Percentiles rank a stretch among this genome's conserved stretches.
Evolutionary conservation across 2,329 filamentous ascomycete species (phyloP).

Genomic region (Pseudogymnoascus sp.): DNA sequence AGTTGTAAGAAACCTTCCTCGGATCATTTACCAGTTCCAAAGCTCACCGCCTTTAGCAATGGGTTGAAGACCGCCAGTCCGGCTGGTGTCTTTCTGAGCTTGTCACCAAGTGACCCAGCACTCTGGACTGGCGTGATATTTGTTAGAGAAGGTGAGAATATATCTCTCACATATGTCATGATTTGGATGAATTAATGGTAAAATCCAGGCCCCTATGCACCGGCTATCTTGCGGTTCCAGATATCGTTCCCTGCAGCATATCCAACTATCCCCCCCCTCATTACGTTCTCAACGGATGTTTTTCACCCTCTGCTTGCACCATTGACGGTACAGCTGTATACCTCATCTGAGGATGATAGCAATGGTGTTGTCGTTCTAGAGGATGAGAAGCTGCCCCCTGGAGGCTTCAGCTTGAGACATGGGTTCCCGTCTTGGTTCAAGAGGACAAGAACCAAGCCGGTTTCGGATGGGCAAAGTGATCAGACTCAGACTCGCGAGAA

Average conservation of each 20-base stretch:
- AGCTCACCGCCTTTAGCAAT: constrained; percentile 43
- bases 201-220: constrained; percentile 70
- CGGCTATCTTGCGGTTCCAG: constrained; percentile 80
- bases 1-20: neutral
- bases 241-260: constrained; percentile 79
- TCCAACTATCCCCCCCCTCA: constrained; percentile 67
- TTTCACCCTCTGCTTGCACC: constrained; percentile 92
- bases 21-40: neutral
- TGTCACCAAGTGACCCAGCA: constrained; percentile 70
- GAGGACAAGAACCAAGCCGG: constrained; percentile 39
- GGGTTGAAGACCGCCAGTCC: constrained; percentile 76
- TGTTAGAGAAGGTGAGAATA: constrained; percentile 64
- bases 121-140: constrained; percentile 91
- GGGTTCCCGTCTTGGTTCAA: constrained; percentile 88
- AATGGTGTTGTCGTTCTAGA: constrained; percentile 78
- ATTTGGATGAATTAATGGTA: constrained; percentile 10
- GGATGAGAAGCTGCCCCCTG: constrained; percentile 73
- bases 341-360: constrained; percentile 63
- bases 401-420: constrained; percentile 81
- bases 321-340: constrained; percentile 89
- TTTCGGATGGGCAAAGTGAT: constrained; percentile 31
- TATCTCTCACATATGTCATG: constrained; percentile 13
- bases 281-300: constrained; percentile 85
- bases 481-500: neutral
- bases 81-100: constrained; percentile 75